Conservation (phyloP, 371 early-diverging fungal genomes). For the Apophysomyces ossiformis region DNA sequence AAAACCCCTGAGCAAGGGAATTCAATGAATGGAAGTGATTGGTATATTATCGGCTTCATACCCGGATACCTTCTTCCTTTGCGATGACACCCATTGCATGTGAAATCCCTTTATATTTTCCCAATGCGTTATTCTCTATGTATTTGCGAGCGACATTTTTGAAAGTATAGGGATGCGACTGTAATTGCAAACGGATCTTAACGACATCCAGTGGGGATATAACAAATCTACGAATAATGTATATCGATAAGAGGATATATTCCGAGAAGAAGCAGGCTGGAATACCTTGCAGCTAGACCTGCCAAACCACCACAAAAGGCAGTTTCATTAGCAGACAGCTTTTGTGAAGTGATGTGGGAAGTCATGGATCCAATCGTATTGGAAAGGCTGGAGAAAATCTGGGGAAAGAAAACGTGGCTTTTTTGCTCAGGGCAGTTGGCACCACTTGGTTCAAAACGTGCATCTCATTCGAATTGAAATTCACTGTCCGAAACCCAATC, state of each 20-base stretch:
- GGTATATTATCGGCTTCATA: constrained; percentile 24
- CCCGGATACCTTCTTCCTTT: constrained; percentile 73
- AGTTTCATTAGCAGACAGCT: constrained; percentile 38
- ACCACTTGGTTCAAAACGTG: no score
- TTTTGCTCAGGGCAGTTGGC: no score
- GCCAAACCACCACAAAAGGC: constrained; percentile 73
- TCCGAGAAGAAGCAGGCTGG: not conserved
- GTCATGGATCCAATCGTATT: not conserved
- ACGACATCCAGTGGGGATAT: constrained; percentile 89
- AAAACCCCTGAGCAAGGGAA: constrained; percentile 68
- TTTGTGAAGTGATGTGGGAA: constrained; percentile 9
- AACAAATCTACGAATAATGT: no score
- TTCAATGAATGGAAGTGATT: not conserved
- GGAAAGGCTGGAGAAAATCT: no score
- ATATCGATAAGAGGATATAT: no score
- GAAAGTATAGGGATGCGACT: constrained; percentile 26
- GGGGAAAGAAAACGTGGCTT: no score
- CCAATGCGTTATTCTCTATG: not conserved
- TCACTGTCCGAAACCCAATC: no score
- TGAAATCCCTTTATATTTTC: constrained; percentile 61
- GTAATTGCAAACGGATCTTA: constrained; percentile 86
- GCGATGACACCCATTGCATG: constrained; percentile 62
- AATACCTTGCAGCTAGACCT: constrained; percentile 67
- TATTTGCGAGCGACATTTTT: constrained; percentile 13
- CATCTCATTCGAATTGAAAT: no score